phyloP scores from a whole-genome alignment of 2,329 filamentous ascomycete genomes.

The Pestalotiopsis fici region DNA sequence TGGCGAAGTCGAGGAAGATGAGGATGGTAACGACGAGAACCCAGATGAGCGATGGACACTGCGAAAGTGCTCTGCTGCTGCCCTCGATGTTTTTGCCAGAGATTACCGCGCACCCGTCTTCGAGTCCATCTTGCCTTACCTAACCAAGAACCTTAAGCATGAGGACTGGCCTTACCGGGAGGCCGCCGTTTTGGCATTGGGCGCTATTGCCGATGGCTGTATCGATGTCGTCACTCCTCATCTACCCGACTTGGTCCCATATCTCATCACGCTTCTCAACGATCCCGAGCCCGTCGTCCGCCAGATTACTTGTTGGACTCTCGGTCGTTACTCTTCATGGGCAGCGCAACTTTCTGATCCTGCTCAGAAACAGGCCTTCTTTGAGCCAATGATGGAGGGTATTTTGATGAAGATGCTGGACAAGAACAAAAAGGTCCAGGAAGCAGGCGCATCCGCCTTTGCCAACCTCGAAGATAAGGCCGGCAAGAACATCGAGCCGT shows the following conservation, averaged over 20 bases:
- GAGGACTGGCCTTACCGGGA: conserved; percentile 90
- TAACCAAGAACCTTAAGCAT: conserved; percentile 87
- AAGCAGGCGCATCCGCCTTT: conserved; percentile 93
- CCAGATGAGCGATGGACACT: conserved; percentile 94
- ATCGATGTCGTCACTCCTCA: conserved; percentile 88
- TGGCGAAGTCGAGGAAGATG: conserved; percentile 78
- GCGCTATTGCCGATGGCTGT: conserved; percentile 93
- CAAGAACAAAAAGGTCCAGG: conserved; percentile 96
- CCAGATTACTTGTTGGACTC: conserved; percentile 97
- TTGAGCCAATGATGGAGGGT: conserved; percentile 96
- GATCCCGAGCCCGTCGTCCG: conserved; percentile 89
- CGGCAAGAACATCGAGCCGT: conserved; percentile 76
- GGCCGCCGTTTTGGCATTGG: conserved; percentile 89
- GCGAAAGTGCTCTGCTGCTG: conserved; percentile 94
- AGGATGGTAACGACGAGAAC: conserved; percentile 76
- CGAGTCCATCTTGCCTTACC: conserved; percentile 86
- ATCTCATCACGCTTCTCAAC: conserved; percentile 81
- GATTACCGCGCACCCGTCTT: conserved; percentile 90
- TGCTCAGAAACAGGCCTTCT: conserved; percentile 72
- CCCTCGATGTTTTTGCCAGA: conserved; percentile 88
- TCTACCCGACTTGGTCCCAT: conserved; percentile 86
- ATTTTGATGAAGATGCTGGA: conserved; percentile 94
- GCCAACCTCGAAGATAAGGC: conserved; percentile 95
- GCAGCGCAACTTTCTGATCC: conserved; percentile 73
- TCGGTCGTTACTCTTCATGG: conserved; percentile 92